Percentiles rank a stretch among this genome's conserved stretches.
phyloP scores from a whole-genome alignment of 768 basidiomycete genomes.

The Amanita subjunquillea region DNA sequence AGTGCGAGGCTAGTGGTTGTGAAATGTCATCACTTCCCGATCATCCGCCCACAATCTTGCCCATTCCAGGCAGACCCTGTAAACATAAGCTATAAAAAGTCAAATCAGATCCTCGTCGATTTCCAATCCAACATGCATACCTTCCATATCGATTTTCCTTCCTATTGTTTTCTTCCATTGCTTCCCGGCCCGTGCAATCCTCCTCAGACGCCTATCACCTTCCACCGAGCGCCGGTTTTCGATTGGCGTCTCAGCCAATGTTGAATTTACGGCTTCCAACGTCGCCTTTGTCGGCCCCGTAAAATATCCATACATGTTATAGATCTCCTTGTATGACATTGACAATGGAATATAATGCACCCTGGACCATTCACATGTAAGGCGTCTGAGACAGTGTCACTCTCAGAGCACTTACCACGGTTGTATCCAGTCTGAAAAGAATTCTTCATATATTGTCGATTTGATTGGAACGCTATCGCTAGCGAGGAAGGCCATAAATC shows the following conservation, averaged over 20 bases:
- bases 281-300: conserved; percentile 67
- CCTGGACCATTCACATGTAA: conserved; percentile 30
- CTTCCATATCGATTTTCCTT: conserved; percentile 85
- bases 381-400: background rate
- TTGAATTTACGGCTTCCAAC: conserved; percentile 42
- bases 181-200: conserved; percentile 88
- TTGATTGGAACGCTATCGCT: conserved; percentile 89
- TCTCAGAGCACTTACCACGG: conserved; percentile 11
- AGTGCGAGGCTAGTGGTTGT: background rate
- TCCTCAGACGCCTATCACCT: conserved; percentile 61
- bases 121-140: conserved; percentile 26
- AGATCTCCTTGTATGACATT: conserved; percentile 79
- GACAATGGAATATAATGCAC: conserved; percentile 93
- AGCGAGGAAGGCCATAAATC: conserved; percentile 77
- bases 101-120: background rate
- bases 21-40: conserved; percentile 53
- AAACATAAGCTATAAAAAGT: conserved; percentile 58
- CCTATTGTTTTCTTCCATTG: conserved; percentile 85
- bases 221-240: conserved; percentile 32
- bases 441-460: conserved; percentile 86
- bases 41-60: conserved; percentile 80
- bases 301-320: conserved; percentile 91
- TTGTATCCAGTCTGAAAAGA: conserved; percentile 70
- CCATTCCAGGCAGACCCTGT: conserved; percentile 82
- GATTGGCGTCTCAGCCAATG: conserved; percentile 20